These are phyloP conservation scores for Fusarium nematophilum DNA, from an alignment of 2,329 filamentous ascomycete genomes.

Conservation along the genomic window DNA sequence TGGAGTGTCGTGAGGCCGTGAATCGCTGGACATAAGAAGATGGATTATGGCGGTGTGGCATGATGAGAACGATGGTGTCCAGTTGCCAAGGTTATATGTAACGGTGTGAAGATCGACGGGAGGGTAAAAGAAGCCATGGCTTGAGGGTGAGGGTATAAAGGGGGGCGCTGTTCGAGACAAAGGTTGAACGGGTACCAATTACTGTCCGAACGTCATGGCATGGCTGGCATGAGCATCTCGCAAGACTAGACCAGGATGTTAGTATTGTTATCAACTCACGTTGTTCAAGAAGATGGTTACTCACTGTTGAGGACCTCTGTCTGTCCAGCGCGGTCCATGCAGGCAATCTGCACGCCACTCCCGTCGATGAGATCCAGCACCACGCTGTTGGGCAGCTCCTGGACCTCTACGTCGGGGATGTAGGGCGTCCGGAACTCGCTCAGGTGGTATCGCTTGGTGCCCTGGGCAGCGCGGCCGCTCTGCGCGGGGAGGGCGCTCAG, in stretches of 20 bases:
- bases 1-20: constrained; percentile 32
- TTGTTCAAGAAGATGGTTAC: constrained; percentile 40
- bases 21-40: constrained; percentile 27
- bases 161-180: constrained; percentile 1
- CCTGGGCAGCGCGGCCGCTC: constrained; percentile 58
- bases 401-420: constrained; percentile 87
- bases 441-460: constrained; percentile 83
- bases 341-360: constrained; percentile 72
- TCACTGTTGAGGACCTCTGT: constrained; percentile 64
- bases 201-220: constrained; percentile 47
- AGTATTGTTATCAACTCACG: constrained; percentile 14
- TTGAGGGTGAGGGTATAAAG: constrained; percentile 4
- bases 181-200: constrained; percentile 15
- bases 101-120: constrained; percentile 16
- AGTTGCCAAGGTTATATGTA: constrained; percentile 29
- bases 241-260: constrained; percentile 44
- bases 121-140: constrained; percentile 7
- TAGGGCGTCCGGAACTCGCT: constrained; percentile 84
- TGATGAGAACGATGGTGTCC: neutral
- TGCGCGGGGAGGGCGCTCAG: constrained; percentile 72
- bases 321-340: constrained; percentile 71
- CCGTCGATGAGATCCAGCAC: constrained; percentile 70
- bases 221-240: constrained; percentile 52
- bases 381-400: constrained; percentile 91
- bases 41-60: constrained; percentile 11